Percentiles rank a stretch among this genome's conserved stretches.
phyloP scores from a whole-genome alignment of 2,329 filamentous ascomycete species.

The Emergomyces africanus region DNA sequence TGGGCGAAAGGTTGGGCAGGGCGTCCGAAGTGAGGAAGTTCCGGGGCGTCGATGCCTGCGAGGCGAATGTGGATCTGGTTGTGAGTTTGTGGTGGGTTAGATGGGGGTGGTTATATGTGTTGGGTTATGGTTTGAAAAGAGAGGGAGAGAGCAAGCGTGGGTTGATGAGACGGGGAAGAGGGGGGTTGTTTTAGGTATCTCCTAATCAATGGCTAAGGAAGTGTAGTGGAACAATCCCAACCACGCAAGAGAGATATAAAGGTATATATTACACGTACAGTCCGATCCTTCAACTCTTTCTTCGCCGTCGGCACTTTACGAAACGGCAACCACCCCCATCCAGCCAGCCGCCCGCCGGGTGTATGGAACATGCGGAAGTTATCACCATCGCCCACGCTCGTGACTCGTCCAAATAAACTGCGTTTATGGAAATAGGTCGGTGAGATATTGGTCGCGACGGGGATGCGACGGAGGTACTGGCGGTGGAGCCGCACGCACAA shows the following conservation, averaged over 20 bases:
- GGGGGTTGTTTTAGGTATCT: background rate
- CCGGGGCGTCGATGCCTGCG: constrained; percentile 86
- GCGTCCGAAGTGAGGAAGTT: constrained; percentile 81
- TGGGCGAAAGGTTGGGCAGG: constrained; percentile 71
- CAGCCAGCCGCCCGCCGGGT: constrained; percentile 71
- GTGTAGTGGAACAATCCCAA: background rate
- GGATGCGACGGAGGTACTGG: constrained; percentile 68
- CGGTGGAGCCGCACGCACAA: constrained; percentile 24
- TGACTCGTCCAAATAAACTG: constrained; percentile 73
- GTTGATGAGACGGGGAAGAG: background rate
- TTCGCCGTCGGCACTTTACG: constrained; percentile 53
- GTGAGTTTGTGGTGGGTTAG: background rate
- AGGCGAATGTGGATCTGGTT: constrained; percentile 72
- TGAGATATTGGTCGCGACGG: constrained; percentile 60
- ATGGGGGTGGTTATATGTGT: background rate
- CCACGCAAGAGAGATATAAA: background rate
- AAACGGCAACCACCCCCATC: constrained; percentile 81
- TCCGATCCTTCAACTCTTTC: constrained; percentile 60
- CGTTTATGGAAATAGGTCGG: constrained; percentile 61
- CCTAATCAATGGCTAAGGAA: background rate
- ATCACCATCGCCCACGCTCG: constrained; percentile 91
- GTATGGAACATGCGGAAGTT: constrained; percentile 93
- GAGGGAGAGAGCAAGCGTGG: too few relatives aligned
- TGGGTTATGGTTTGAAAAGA: background rate
- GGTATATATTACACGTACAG: constrained; percentile 40